Percentiles rank a stretch among this genome's conserved stretches.
Evolutionary conservation across 2,329 filamentous ascomycete species (phyloP).

Genomic region (Xylariaceae sp.): DNA sequence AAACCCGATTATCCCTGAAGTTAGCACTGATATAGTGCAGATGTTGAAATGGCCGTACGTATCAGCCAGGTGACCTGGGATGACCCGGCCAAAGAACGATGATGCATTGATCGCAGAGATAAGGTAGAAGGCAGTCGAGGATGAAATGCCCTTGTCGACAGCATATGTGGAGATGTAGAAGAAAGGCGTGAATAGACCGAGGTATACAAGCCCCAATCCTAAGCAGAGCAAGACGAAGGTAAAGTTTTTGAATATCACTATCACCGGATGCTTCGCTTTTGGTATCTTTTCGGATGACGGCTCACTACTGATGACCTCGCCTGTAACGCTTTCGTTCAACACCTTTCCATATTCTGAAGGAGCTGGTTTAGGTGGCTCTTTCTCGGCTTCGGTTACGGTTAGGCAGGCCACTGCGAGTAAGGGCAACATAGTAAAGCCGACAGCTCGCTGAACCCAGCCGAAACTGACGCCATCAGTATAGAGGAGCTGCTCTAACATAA

Average conservation of each 20-base stretch:
- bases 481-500: constrained; percentile 40
- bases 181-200: constrained; percentile 49
- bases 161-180: constrained; percentile 45
- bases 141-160: constrained; percentile 35
- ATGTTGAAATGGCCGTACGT: constrained; percentile 33
- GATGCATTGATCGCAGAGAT: constrained; percentile 47
- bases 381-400: constrained; percentile 28
- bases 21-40: constrained; percentile 40
- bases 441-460: constrained; percentile 39
- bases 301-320: not conserved
- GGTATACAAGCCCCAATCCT: constrained; percentile 46
- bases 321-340: constrained; percentile 7
- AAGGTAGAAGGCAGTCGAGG: constrained; percentile 46
- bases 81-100: constrained; percentile 46
- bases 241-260: constrained; percentile 30
- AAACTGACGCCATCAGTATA: constrained; percentile 38
- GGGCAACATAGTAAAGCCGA: constrained; percentile 50
- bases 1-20: constrained; percentile 50
- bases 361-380: not conserved
- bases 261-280: constrained; percentile 9
- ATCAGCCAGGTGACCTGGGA: constrained; percentile 47
- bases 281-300: not conserved
- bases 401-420: constrained; percentile 42
- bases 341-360: not conserved
- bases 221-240: constrained; percentile 38